Base-by-base conservation (phyloP, 345 rosid genomes). In the Camelina neglecta region DNA sequence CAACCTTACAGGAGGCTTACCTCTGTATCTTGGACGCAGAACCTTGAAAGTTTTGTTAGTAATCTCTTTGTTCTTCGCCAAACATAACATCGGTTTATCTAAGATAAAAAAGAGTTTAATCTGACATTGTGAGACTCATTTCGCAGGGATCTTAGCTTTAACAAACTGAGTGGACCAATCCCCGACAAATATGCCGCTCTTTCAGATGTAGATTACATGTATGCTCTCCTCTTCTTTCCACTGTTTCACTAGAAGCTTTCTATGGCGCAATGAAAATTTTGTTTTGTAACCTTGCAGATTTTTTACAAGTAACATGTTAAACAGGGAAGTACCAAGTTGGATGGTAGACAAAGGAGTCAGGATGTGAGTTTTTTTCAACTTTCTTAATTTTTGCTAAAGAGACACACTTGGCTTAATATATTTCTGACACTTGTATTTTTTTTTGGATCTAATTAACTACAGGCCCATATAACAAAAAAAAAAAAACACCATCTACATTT, bases 91-190 rank as follows among this genome's bases (percentile, higher is more conserved):
- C n/a, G n/a, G n/a, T n/a, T n/a, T n/a, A n/a, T n/a, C n/a, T n/a
- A n/a, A n/a, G n/a, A n/a, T n/a, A n/a, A n/a, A n/a, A n/a, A n/a
- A n/a, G n/a, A n/a, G n/a, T n/a, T n/a, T n/a, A 35, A 66, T 16
- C 55, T 77, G 42, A 78, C 57, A 60, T 8, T 66, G 3, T 67
- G 26, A 78, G 64, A 44, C 65, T 72, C 42, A 8, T 66, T 73
- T 13, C 45, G 42, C 80, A 89, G 93, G 60, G 91, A 89, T 81
- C 67, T 87, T 79, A 85, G 91, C 79, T 89, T 87, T 68, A 87
- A 89, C 75, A 85, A 79, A 26, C 72, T 89, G 68, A 69, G 60
- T 36, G 93, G 93, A 60, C 55, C 73, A 71, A 80, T 89, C 73
- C 93, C 93, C 0, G 4, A 0, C 2, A 0, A 12, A 42, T 79